These are phyloP conservation scores for Aspergillus carlsbadensis DNA, from an alignment of 495 filamentous ascomycete genomes.

Conservation along the genomic window DNA sequence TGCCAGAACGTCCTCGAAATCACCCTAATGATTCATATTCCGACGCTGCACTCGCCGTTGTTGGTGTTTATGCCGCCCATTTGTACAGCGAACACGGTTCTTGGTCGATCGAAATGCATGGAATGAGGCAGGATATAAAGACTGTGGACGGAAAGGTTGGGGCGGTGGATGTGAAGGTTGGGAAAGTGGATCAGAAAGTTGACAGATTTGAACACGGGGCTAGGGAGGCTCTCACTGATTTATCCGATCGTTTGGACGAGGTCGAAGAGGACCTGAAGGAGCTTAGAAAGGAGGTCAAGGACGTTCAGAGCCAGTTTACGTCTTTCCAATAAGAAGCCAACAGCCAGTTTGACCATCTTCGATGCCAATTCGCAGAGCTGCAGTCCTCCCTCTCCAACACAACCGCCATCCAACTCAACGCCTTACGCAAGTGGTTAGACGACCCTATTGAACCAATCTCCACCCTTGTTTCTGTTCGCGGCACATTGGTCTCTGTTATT, in stretches of 20 bases:
- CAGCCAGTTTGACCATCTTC: neutral
- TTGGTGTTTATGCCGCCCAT: neutral
- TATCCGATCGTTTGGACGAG: neutral
- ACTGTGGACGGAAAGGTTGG: too few relatives aligned
- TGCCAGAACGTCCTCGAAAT: neutral
- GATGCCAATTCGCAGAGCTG: neutral
- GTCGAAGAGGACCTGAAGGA: neutral
- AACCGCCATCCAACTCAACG: neutral
- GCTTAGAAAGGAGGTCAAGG: neutral
- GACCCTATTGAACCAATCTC: neutral
- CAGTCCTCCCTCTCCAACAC: too few relatives aligned
- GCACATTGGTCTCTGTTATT: neutral
- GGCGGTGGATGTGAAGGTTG: too few relatives aligned
- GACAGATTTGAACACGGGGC: neutral
- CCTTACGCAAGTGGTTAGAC: neutral
- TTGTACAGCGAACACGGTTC: neutral
- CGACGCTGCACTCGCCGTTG: neutral
- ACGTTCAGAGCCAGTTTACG: neutral
- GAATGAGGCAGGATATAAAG: neutral
- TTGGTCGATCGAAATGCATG: neutral
- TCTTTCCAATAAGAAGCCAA: neutral
- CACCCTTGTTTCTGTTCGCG: neutral
- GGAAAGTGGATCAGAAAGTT: neutral
- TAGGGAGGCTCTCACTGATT: neutral
- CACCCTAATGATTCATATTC: neutral